Percentiles rank a stretch among this genome's conserved stretches.
Evolutionary conservation across 2,329 filamentous ascomycete genomes (phyloP).

Genomic region (Aspergillus sp.): DNA sequence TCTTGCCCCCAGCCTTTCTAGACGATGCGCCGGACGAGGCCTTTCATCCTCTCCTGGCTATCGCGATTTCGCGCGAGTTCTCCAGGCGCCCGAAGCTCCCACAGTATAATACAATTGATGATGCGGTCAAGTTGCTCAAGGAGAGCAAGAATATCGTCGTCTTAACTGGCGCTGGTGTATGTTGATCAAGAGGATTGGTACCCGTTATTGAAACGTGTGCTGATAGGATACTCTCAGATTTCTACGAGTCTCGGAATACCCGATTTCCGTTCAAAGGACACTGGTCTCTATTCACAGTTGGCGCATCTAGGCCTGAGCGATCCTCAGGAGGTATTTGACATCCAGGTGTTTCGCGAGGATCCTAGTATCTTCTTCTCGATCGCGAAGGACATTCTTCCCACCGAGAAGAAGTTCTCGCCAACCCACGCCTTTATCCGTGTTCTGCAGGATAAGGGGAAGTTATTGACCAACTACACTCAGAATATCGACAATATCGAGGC

Average conservation of each 20-base stretch:
- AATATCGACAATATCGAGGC: slow-evolving; percentile 97
- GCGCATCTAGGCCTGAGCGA: slow-evolving; percentile 75
- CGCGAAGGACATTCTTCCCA: slow-evolving; percentile 85
- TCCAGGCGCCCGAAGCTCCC: slow-evolving; percentile 77
- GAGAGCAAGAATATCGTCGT: slow-evolving; percentile 83
- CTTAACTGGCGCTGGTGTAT: slow-evolving; percentile 81
- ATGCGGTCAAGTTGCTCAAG: slow-evolving; percentile 77
- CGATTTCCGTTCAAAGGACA: slow-evolving; percentile 92
- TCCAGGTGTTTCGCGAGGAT: slow-evolving; percentile 80
- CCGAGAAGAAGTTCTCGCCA: slow-evolving; percentile 77
- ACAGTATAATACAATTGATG: slow-evolving; percentile 81
- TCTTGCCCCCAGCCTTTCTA: slow-evolving; percentile 72
- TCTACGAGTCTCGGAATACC: slow-evolving; percentile 96
- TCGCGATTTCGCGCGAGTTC: slow-evolving; percentile 78
- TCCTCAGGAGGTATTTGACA: slow-evolving; percentile 95
- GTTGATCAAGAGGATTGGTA: slow-evolving; percentile 19
- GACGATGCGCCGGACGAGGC: slow-evolving; percentile 71
- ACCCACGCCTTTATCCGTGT: slow-evolving; percentile 93
- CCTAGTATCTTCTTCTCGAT: slow-evolving; percentile 89
- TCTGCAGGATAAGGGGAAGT: slow-evolving; percentile 81
- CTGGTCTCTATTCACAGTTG: slow-evolving; percentile 84
- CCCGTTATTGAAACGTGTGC: background rate
- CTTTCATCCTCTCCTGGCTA: slow-evolving; percentile 73
- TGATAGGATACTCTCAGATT: slow-evolving; percentile 54
- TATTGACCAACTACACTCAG: slow-evolving; percentile 96